Evolutionary conservation across 495 filamentous ascomycete species (phyloP).

Genomic region (Aspergillus wentii): DNA sequence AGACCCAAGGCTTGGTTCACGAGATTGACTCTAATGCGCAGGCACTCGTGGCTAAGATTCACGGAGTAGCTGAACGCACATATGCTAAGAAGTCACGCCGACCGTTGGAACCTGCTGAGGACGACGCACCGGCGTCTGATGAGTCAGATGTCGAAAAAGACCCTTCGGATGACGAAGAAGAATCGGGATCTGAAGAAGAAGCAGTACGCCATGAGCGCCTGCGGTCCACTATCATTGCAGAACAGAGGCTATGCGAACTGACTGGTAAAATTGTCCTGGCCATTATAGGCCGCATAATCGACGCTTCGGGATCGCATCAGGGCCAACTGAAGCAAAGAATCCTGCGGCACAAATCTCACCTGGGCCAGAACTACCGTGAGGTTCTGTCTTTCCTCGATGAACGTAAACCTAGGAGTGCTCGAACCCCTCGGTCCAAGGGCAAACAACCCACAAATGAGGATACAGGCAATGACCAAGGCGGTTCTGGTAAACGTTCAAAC

Average conservation of each 20-base stretch:
- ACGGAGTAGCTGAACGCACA: slow-evolving; percentile 65
- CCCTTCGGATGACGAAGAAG: slow-evolving; percentile 56
- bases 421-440: slow-evolving; percentile 32
- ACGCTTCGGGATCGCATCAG: slow-evolving; percentile 50
- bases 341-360: slow-evolving; percentile 55
- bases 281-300: slow-evolving; percentile 67
- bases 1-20: slow-evolving; percentile 58
- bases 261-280: slow-evolving; percentile 77
- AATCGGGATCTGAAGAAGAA: slow-evolving; percentile 49
- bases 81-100: slow-evolving; percentile 66
- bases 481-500: slow-evolving; percentile 23
- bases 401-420: slow-evolving; percentile 36
- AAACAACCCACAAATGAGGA: slow-evolving; percentile 40
- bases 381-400: slow-evolving; percentile 71
- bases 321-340: slow-evolving; percentile 62
- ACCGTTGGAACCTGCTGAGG: slow-evolving; percentile 61
- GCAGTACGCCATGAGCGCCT: slow-evolving; percentile 48
- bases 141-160: slow-evolving; percentile 39
- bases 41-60: slow-evolving; percentile 63
- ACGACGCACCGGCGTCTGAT: slow-evolving; percentile 55
- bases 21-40: slow-evolving; percentile 56
- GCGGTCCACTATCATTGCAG: slow-evolving; percentile 61
- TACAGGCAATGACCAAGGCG: slow-evolving; percentile 30
- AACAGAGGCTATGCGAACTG: slow-evolving; percentile 79
- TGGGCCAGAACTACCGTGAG: slow-evolving; percentile 74